Conservation (phyloP, 1,284 basidiomycete species). For the Trichosporon asahii region DNA sequence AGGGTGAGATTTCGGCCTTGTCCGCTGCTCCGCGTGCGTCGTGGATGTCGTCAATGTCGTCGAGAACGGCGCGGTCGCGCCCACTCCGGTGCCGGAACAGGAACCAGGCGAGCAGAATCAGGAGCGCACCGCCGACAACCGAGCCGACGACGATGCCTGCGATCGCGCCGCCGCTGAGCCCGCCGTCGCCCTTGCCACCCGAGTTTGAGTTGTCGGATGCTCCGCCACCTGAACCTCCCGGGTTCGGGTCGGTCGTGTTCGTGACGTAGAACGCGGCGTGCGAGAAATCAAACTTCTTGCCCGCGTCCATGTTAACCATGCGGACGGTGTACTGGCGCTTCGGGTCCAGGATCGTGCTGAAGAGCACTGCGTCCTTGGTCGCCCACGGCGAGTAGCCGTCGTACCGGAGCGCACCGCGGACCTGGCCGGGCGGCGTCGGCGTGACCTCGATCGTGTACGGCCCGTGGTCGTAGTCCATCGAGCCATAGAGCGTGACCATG, state of each 20-base stretch:
- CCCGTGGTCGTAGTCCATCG: not conserved
- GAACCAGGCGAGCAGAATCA: not conserved
- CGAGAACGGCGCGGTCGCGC: not conserved
- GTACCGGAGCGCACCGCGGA: not conserved
- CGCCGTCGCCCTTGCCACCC: too few species aligned
- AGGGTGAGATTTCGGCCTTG: not conserved
- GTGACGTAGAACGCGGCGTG: not conserved
- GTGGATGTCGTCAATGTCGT: not conserved
- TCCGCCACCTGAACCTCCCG: too few species aligned
- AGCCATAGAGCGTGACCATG: not conserved
- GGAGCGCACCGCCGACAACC: not conserved
- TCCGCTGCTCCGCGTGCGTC: not conserved
- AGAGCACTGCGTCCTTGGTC: not conserved
- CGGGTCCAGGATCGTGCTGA: not conserved
- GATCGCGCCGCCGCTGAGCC: not conserved
- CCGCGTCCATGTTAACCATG: not conserved
- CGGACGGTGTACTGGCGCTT: not conserved
- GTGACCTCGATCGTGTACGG: constrained; percentile 1
- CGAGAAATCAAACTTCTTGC: not conserved
- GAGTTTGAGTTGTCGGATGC: not conserved
- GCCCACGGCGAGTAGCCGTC: not conserved
- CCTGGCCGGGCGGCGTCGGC: not conserved
- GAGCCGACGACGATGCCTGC: not conserved
- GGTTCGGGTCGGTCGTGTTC: not conserved
- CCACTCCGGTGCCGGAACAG: not conserved